These are phyloP conservation scores for Phytomonas sp. DNA, from an alignment of 208 protist genomes.

Conservation along the genomic window DNA sequence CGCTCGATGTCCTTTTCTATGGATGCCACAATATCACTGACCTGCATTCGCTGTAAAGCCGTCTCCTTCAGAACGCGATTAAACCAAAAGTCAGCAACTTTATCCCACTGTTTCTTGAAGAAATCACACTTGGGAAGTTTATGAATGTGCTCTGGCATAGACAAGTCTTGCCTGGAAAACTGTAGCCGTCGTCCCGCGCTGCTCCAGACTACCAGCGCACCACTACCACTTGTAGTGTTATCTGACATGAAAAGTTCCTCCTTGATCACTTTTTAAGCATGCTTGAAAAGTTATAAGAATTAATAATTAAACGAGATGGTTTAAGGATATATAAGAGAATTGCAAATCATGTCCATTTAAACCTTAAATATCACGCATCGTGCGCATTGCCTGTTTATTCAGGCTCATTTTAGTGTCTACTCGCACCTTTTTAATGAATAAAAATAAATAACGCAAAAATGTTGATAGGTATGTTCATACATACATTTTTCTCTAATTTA, in stretches of 20 bases:
- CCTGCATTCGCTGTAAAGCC: constrained; percentile 42
- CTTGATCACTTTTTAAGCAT: neutral
- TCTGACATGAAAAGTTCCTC: neutral
- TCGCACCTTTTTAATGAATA: neutral
- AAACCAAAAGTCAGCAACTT: constrained; percentile 63
- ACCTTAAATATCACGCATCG: neutral
- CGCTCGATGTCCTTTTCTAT: constrained; percentile 60
- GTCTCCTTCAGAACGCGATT: constrained; percentile 71
- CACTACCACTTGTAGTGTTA: neutral
- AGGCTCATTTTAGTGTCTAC: neutral
- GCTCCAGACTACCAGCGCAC: constrained; percentile 63
- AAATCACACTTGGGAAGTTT: constrained; percentile 42
- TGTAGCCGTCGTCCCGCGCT: constrained; percentile 63
- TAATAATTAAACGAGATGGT: neutral
- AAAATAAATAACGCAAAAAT: neutral
- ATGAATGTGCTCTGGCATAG: constrained; percentile 52
- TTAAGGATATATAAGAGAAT: neutral
- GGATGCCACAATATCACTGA: constrained; percentile 38
- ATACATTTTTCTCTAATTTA: neutral
- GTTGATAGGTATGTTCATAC: neutral
- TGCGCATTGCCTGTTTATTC: neutral
- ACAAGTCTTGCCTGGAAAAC: constrained; percentile 58
- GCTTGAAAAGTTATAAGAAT: neutral
- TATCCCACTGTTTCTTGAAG: constrained; percentile 75
- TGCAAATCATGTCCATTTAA: neutral